Conservation (phyloP, 1,284 basidiomycete genomes). For the Leccinum pseudoinsigne region DNA sequence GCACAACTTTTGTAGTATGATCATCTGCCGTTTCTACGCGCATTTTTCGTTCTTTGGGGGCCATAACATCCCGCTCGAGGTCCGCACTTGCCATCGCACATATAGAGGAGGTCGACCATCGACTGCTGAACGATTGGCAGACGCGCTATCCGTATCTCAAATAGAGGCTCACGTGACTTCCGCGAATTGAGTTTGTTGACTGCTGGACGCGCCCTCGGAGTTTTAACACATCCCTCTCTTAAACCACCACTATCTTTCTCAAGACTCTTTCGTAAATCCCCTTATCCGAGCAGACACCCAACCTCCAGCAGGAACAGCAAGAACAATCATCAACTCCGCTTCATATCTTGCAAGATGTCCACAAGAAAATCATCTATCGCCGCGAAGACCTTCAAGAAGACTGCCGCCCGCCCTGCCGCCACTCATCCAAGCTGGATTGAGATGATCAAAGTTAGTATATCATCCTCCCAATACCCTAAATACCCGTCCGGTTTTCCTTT, state of each 20-base stretch:
- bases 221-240: slow-evolving; percentile 54
- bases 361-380: slow-evolving; percentile 34
- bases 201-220: slow-evolving; percentile 54
- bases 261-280: slow-evolving; percentile 35
- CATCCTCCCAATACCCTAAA: not conserved
- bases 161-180: slow-evolving; percentile 37
- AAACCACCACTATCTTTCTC: slow-evolving; percentile 47
- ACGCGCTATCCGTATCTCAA: slow-evolving; percentile 32
- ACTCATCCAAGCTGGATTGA: slow-evolving; percentile 72
- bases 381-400: slow-evolving; percentile 35
- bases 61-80: slow-evolving; percentile 14
- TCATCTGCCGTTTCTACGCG: slow-evolving; percentile 5
- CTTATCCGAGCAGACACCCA: slow-evolving; percentile 28
- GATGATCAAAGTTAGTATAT: slow-evolving; percentile 68
- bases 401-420: slow-evolving; percentile 42
- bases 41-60: slow-evolving; percentile 22
- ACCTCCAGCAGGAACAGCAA: slow-evolving; percentile 26
- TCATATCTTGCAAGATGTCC: slow-evolving; percentile 30
- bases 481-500: not conserved
- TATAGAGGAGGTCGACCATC: not conserved
- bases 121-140: slow-evolving; percentile 12
- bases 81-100: slow-evolving; percentile 7
- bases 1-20: slow-evolving; percentile 22
- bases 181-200: slow-evolving; percentile 48
- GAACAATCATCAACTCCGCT: slow-evolving; percentile 33